Conservation (phyloP, 495 filamentous ascomycete species). For the Aspergillus saccharolyticus region DNA sequence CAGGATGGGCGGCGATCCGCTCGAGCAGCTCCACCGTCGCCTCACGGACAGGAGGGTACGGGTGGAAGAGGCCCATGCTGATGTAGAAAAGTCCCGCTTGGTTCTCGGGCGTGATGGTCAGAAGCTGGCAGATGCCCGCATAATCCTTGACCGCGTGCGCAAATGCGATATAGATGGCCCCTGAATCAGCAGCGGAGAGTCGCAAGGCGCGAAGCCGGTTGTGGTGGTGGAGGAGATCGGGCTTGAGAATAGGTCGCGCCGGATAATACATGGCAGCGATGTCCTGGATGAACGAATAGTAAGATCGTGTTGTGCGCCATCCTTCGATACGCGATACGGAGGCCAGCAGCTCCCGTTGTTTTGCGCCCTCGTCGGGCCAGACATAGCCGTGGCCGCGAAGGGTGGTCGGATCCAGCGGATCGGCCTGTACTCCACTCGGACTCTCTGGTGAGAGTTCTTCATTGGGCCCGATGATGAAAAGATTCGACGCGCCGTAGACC, state of each 20-base stretch:
- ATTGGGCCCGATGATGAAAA: conserved; percentile 75
- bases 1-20: conserved; percentile 77
- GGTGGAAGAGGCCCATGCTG: conserved; percentile 90
- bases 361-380: conserved; percentile 78
- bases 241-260: conserved; percentile 70
- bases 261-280: conserved; percentile 46
- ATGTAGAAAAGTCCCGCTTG: conserved; percentile 90
- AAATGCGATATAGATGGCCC: conserved; percentile 77
- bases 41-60: conserved; percentile 69
- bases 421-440: conserved; percentile 39
- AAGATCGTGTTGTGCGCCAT: conserved; percentile 90
- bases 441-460: conserved; percentile 45
- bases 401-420: conserved; percentile 51
- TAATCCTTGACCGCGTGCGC: conserved; percentile 71
- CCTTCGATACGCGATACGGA: conserved; percentile 91
- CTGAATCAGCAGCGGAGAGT: conserved; percentile 62
- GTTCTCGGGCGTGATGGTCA: conserved; percentile 78
- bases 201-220: conserved; percentile 79
- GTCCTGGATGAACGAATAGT: conserved; percentile 90
- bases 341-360: conserved; percentile 77
- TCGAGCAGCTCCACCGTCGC: conserved; percentile 76
- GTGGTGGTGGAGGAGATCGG: conserved; percentile 88
- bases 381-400: conserved; percentile 87
- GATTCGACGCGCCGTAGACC: conserved; percentile 83
- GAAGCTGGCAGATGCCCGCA: conserved; percentile 82